Base-by-base conservation (phyloP, 257 asterid genomes). In the Cinchona pubescens region DNA sequence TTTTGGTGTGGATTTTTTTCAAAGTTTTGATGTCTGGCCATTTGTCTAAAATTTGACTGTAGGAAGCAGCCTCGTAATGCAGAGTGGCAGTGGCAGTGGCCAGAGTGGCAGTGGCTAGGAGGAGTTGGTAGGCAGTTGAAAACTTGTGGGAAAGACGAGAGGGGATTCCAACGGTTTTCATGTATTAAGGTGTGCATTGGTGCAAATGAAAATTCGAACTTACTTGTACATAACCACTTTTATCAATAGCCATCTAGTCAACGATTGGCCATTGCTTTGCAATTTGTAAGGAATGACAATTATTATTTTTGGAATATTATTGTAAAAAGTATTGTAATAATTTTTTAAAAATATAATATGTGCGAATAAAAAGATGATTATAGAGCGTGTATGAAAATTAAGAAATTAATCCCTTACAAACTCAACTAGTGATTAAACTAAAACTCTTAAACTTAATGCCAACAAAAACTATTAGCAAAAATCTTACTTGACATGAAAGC, bases 11-110 rank as follows among this genome's bases (percentile, higher is more conserved):
- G 80, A 92, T 32, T 67, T 74, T 77, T 48, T 76, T 70, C 23
- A 94, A 74, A 76, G 88, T 88, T 76, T 69, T 80, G 82, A 88
- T 64, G 56, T 84, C 92, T 64, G 90, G 92, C 83, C 32, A 72
- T 21, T 63, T 79, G 83, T 90, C 97, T 66, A 92, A 78, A 29
- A 80, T 64, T 45, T 82, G 61, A n/a, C n/a, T n/a, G n/a, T n/a
- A n/a, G n/a, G n/a, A n/a, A n/a, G n/a, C n/a, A n/a, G n/a, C n/a
- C n/a, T n/a, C n/a, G n/a, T n/a, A 32, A 10, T 48, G 62, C 60
- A 29, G 46, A 15, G 79, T 32, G 81, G 45, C 18, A 30, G 67
- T 43, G 49, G 78, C 13, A n/a, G n/a, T n/a, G n/a, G n/a, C n/a
- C n/a, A n/a, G n/a, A n/a, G n/a, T n/a, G n/a, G n/a, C n/a, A n/a